Conservation (phyloP, 352 stramenopile species). For the Globisporangium polare region DNA sequence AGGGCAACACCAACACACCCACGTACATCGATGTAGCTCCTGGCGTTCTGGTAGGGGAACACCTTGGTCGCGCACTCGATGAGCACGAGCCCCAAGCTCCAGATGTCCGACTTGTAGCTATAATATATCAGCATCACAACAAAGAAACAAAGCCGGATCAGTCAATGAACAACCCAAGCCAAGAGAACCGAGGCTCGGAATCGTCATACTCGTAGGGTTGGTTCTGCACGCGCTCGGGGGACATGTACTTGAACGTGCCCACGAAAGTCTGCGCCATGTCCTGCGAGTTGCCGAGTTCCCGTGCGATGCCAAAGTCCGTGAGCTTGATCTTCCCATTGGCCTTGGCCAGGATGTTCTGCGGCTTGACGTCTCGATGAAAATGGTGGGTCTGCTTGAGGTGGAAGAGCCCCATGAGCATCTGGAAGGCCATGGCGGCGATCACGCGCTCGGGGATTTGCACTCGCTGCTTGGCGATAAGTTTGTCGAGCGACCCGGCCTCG, state of each 20-base stretch:
- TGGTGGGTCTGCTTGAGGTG: slow-evolving; percentile 62
- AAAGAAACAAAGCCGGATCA: neutral
- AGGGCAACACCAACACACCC: neutral
- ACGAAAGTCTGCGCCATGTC: slow-evolving; percentile 88
- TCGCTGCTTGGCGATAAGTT: slow-evolving; percentile 22
- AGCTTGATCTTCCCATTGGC: slow-evolving; percentile 73
- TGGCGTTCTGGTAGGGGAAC: slow-evolving; percentile 51
- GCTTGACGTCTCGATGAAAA: slow-evolving; percentile 94
- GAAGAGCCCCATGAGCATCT: slow-evolving; percentile 52
- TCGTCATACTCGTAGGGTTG: slow-evolving; percentile 52
- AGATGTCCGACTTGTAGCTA: slow-evolving; percentile 80
- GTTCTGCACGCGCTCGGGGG: slow-evolving; percentile 88
- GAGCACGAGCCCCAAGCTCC: slow-evolving; percentile 70
- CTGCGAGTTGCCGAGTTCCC: slow-evolving; percentile 59
- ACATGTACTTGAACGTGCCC: slow-evolving; percentile 93
- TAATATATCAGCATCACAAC: neutral
- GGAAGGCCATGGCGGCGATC: slow-evolving; percentile 51
- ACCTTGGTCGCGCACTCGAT: slow-evolving; percentile 59
- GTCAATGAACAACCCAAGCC: too few species aligned
- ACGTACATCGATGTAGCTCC: slow-evolving; percentile 67
- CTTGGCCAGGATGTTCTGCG: slow-evolving; percentile 91
- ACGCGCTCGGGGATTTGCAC: slow-evolving; percentile 38
- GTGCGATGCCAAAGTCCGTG: slow-evolving; percentile 71
- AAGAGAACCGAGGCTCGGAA: neutral
- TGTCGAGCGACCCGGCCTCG: slow-evolving; percentile 55